Evolutionary conservation across 2,329 filamentous ascomycete genomes (phyloP), one percentile per base, ranked within the genome.

Genomic region (Chaetomiaceae sp.): DNA sequence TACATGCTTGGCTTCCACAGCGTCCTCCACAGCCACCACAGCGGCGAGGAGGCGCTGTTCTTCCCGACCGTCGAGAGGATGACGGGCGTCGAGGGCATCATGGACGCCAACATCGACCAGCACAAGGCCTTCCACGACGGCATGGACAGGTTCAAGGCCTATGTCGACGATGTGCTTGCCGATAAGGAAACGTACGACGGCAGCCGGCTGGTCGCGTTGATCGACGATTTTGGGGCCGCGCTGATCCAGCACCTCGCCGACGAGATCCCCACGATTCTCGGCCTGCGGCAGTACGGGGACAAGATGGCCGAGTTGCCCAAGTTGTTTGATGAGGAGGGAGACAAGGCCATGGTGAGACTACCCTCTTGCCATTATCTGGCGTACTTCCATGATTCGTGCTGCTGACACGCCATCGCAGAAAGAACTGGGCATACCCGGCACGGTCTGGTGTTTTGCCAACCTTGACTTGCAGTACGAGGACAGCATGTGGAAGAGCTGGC

Each of bases 21-120:
- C 2, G 55, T 67, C 14, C 25, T 74, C 2, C 54, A 67, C 30
- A 56, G 65, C 12, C 73, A 75, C 53, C 71, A 75, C 51, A 47
- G 62, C 1, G 48, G 55, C 0, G 72, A 75, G 52, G 73, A 75
- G 45, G 55, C 52, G 2, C 33, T 55, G 20, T 61, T 72, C 35
- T 74, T 75, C 53, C 68, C 70, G 0, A 58, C 60, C 2, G 62
- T 74, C 10, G 67, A 73, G 51, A 51, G 59, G 31, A 48, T 68
- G 19, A 54, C 64, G 3, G 69, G 65, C 0, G 63, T 66, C 10
- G 56, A 60, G 34, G 68, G 67, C 1, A 53, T 72, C 20, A 73
- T 74, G 70, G 68, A 70, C 13, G 58, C 51, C 39, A 74, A 71
- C 53, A 60, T 73, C 3, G 65, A 66, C 16, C 70, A 75, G 46